Evolutionary conservation across 2,329 filamentous ascomycete species (phyloP).

Genomic region (Camptophora hylomeconis): DNA sequence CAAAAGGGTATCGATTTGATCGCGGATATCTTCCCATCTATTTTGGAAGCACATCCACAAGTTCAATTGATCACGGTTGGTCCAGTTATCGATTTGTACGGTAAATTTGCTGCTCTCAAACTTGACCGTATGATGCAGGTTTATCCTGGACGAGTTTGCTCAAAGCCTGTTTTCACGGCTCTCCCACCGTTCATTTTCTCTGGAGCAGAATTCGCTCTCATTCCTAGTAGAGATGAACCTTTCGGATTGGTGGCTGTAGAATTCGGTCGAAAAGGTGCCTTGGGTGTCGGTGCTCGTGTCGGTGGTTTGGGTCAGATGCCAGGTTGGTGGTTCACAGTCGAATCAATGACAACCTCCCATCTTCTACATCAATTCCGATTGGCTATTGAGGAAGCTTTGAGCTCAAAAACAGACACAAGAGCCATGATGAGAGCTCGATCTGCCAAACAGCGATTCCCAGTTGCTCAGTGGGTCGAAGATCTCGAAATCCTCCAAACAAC

Average conservation of each 20-base stretch:
- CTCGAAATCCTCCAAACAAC: slow-evolving; percentile 49
- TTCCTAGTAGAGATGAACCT: slow-evolving; percentile 56
- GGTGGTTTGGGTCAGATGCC: slow-evolving; percentile 59
- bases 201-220: slow-evolving; percentile 55
- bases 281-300: slow-evolving; percentile 53
- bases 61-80: slow-evolving; percentile 51
- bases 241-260: slow-evolving; percentile 58
- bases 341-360: slow-evolving; percentile 50
- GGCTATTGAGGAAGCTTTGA: slow-evolving; percentile 49
- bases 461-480: slow-evolving; percentile 54
- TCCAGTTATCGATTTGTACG: slow-evolving; percentile 55
- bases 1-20: slow-evolving; percentile 58
- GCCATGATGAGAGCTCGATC: slow-evolving; percentile 53
- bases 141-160: slow-evolving; percentile 53
- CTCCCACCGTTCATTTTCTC: slow-evolving; percentile 55
- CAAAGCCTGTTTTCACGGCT: slow-evolving; percentile 55
- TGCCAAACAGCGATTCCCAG: slow-evolving; percentile 53
- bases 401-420: slow-evolving; percentile 41
- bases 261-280: slow-evolving; percentile 54
- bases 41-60: slow-evolving; percentile 47
- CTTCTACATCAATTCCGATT: slow-evolving; percentile 52
- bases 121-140: slow-evolving; percentile 50
- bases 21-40: slow-evolving; percentile 51
- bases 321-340: slow-evolving; percentile 58
- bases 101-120: slow-evolving; percentile 55